phyloP scores from a whole-genome alignment of 257 asterid genomes.

The Solanum chiquidenum region DNA sequence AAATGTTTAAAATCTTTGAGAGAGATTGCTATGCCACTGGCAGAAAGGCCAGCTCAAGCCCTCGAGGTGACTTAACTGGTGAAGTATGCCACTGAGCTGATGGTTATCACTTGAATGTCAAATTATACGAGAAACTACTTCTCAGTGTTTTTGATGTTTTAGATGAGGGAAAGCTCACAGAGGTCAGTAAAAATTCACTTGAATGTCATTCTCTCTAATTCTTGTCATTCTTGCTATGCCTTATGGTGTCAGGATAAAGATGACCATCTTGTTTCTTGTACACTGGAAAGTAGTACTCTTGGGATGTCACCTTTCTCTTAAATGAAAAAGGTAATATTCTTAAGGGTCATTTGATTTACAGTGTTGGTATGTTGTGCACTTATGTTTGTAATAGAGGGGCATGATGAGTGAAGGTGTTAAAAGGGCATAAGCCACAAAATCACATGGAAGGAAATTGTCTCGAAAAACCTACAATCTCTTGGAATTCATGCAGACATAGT shows the following conservation, averaged over 20 bases:
- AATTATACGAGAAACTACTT: conserved; percentile 78
- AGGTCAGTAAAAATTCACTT: conserved; percentile 41
- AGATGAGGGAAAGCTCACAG: conserved; percentile 97
- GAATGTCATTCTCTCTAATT: background rate
- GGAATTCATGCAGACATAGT: background rate
- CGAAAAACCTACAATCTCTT: background rate
- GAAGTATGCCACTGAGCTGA: conserved; percentile 98
- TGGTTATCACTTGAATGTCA: conserved; percentile 85
- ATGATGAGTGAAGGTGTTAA: background rate
- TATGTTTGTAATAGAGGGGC: background rate
- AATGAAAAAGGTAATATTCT: background rate
- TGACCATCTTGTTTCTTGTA: background rate
- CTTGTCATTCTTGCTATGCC: background rate
- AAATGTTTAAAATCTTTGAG: conserved; percentile 81
- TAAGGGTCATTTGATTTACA: background rate
- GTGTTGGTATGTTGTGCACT: background rate
- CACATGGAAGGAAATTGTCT: background rate
- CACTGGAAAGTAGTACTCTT: background rate
- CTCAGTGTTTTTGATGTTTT: conserved; percentile 87
- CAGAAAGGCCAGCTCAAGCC: conserved; percentile 75
- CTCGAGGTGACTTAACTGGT: conserved; percentile 89
- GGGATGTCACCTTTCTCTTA: background rate
- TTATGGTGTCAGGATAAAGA: background rate
- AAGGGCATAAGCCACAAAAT: background rate
- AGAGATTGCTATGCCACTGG: conserved; percentile 73